Evolutionary conservation across 2,329 filamentous ascomycete genomes (phyloP).

Genomic region (Drechslerella dactyloides): DNA sequence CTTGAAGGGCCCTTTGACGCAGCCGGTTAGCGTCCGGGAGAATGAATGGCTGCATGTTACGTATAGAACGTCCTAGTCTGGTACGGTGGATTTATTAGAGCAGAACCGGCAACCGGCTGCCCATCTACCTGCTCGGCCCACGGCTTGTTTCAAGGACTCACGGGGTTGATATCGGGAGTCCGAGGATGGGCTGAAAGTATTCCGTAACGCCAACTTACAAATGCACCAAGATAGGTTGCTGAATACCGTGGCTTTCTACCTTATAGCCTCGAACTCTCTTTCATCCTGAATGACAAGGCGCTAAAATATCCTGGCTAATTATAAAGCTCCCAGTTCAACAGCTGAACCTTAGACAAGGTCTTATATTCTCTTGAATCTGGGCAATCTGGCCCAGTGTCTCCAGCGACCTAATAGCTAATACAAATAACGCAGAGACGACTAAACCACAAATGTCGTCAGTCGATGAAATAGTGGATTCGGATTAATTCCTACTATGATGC

Average conservation of each 20-base stretch:
- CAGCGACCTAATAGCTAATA: slow-evolving; percentile 22
- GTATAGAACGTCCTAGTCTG: not conserved
- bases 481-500: not conserved
- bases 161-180: not conserved
- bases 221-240: not conserved
- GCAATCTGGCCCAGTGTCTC: slow-evolving; percentile 10
- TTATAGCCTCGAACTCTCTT: not conserved
- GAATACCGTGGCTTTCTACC: not conserved
- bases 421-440: not conserved
- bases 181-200: not conserved
- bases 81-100: too few relatives aligned
- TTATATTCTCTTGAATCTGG: not conserved
- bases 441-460: not conserved
- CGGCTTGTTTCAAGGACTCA: slow-evolving; percentile 24
- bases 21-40: not conserved
- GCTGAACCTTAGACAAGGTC: too few relatives aligned
- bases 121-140: slow-evolving; percentile 23
- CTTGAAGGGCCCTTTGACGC: not conserved
- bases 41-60: not conserved
- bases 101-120: too few relatives aligned
- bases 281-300: not conserved
- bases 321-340: too few relatives aligned
- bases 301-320: not conserved
- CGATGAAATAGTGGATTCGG: not conserved
- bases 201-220: not conserved